Evolutionary conservation across 75 land plant genomes (phyloP), one percentile per base, ranked within the genome.

Genomic region (Picea glauca): DNA sequence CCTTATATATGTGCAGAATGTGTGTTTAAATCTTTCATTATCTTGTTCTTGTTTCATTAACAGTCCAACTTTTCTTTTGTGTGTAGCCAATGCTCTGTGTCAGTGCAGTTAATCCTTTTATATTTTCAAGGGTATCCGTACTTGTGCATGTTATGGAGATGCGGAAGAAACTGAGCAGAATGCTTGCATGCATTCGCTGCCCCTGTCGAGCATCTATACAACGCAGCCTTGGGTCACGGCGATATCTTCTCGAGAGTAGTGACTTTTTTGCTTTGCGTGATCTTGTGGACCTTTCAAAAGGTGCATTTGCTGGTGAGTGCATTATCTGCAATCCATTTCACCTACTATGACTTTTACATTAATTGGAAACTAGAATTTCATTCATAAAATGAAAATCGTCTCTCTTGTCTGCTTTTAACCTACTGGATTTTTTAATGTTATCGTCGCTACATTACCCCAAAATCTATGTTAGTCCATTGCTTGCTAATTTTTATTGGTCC

Each of bases 1-100:
- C 12, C 26, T 40, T 70, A 38, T 40, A n/a, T 46, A n/a, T 43
- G 17, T 35, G 15, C 40, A 66, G 35, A 66, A 33, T 66, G 38
- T 35, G 2, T 32, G 40, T 43, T 68, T 40, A 43, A 38, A 40
- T 70, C 74, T 70, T 40, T 70, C 20, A 58, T 17, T 75, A 57
- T 75, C 33, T 12, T 54, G 11, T 32, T 50, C 77, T 62, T 75
- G 2, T 23, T 57, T 75, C 58, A 14, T 26, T 57, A 26, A 54
- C 13, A 7, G 59, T 50, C 60, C 20, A 60, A 31, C 50, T 46
- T 74, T 76, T 78, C 18, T 67, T 13, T 78, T 67, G 60, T 62
- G 76, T 88, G 83, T 93, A 96, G 99, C 99, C 99, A 61, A 94
- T 96, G 99, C 85, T 96, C 26, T 96, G 99, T 84, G 93, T 96